A percentile compares a stretch with the other conserved stretches of the same genome.
phyloP scores from a whole-genome alignment of 2,329 filamentous ascomycete genomes.

The Arthroderma uncinatum region DNA sequence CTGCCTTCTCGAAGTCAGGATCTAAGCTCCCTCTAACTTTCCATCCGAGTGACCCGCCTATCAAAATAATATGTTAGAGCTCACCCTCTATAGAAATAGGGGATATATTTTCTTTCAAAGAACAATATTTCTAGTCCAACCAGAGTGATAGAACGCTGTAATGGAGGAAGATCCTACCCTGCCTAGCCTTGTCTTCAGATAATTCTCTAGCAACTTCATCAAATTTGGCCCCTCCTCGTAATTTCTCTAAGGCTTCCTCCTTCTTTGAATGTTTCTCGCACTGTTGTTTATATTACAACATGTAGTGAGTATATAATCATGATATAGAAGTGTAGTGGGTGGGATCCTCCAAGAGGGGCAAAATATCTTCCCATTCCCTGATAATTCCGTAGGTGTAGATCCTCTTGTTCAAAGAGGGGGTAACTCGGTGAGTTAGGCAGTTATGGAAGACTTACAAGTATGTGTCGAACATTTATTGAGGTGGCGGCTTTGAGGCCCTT shows the following conservation, averaged over 20 bases:
- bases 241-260: constrained; percentile 52
- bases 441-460: constrained; percentile 38
- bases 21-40: constrained; percentile 48
- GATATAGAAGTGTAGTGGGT: neutral
- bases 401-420: neutral
- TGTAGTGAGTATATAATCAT: neutral
- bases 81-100: neutral
- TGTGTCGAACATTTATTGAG: constrained; percentile 55
- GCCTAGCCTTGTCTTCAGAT: constrained; percentile 54
- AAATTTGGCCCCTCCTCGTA: constrained; percentile 50
- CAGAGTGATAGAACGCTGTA: neutral
- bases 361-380: neutral
- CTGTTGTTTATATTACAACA: constrained; percentile 16
- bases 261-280: constrained; percentile 56
- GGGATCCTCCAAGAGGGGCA: neutral
- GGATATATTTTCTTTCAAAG: neutral
- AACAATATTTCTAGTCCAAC: neutral
- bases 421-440: neutral
- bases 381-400: neutral
- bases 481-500: constrained; percentile 48
- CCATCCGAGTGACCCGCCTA: constrained; percentile 53
- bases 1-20: constrained; percentile 50
- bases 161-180: constrained; percentile 31
- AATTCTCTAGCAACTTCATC: constrained; percentile 55
- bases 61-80: neutral